phyloP scores from a whole-genome alignment of 2,329 filamentous ascomycete genomes.

The Septoria linicola region DNA sequence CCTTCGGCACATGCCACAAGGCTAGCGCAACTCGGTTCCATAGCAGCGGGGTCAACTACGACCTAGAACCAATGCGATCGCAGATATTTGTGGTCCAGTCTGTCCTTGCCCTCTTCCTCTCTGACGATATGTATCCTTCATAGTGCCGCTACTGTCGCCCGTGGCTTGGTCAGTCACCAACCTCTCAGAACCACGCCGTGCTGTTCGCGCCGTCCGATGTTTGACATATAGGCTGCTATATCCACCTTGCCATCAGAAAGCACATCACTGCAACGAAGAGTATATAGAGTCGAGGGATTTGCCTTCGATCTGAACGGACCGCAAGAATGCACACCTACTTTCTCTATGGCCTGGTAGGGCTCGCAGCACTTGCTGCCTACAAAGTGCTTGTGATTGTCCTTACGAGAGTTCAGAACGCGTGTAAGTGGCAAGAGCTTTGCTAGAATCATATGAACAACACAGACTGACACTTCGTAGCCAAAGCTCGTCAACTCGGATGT shows the following conservation, averaged over 20 bases:
- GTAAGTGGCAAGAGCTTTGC: conserved; percentile 6
- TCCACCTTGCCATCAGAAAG: neutral
- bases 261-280: too few relatives aligned
- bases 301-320: neutral
- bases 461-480: conserved; percentile 22
- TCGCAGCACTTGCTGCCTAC: conserved; percentile 28
- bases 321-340: conserved; percentile 28
- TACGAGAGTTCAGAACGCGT: conserved; percentile 21
- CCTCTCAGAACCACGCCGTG: too few relatives aligned
- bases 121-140: too few relatives aligned
- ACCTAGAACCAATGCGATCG: neutral
- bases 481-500: conserved; percentile 30
- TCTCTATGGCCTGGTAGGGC: conserved; percentile 27
- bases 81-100: neutral
- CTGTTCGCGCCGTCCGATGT: too few relatives aligned
- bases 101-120: neutral
- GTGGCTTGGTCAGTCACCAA: too few relatives aligned
- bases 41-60: conserved; percentile 8
- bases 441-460: neutral
- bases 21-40: conserved; percentile 5
- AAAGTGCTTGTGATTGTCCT: conserved; percentile 26
- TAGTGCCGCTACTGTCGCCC: too few relatives aligned
- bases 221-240: too few relatives aligned
- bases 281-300: neutral
- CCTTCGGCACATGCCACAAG: too few relatives aligned